Base-by-base conservation (phyloP, 164 flowering plant species). In the Magnolia sinica region DNA sequence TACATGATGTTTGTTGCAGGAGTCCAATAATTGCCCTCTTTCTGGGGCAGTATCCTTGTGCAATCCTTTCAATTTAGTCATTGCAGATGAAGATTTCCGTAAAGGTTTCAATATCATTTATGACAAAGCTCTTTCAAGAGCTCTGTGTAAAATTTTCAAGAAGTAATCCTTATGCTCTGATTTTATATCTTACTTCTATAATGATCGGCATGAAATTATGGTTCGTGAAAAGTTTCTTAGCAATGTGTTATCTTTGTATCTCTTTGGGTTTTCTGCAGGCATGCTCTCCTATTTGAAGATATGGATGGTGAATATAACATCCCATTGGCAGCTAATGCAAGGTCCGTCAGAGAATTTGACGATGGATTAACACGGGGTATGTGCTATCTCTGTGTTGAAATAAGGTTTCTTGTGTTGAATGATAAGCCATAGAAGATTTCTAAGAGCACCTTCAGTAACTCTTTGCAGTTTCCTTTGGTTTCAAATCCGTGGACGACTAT, bases 41-140 rank as follows among this genome's bases (percentile, higher is more conserved):
- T 84, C 95, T 78, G 98, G 97, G 69, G 98, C 96, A 45, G 94
- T 92, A 64, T 93, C 98, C 68, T 76, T 96, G 82, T 96, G 99
- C 80, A 96, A 92, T 88, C 99, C 99, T 75, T 96, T 96, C 87
- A 82, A 96, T 82, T 84, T 96, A 82, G 92, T 94, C 51, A 83
- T 90, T 74, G 94, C 99, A 73, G 95, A 93, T 85, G 94, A 91
- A 74, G 90, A 92, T 81, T 89, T 96, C 75, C 93, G 77, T 58
- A 91, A 92, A 83, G 99, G 98, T 74, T 90, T 96, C 80, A 96
- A 96, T 82, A 89, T 73, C 74, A 75, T 96, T 68, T 96, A 96
- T 86, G 96, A 96, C 88, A 88, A 84, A 84, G 87, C 94, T 79
- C 96, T 96, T 75, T 83, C 97, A 55, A 81, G 74, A 49, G 73